phyloP scores from a whole-genome alignment of 768 basidiomycete genomes.

The Suillus lakei region DNA sequence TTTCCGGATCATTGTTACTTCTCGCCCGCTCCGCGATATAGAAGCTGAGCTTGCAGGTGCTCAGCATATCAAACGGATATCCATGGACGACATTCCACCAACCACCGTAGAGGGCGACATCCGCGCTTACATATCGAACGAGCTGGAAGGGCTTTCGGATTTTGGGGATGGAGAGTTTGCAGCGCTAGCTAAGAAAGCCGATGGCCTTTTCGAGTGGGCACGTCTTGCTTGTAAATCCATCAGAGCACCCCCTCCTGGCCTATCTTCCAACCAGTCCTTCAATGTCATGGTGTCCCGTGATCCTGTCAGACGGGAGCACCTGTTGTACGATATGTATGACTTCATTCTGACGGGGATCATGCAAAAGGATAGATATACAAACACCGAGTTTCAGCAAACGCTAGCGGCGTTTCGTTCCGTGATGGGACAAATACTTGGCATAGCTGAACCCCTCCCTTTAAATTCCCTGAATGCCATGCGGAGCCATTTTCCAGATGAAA shows the following conservation, averaged over 20 bases:
- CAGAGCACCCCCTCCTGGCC: background rate
- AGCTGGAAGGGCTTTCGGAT: background rate
- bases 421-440: constrained; percentile 2
- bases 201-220: constrained; percentile 6
- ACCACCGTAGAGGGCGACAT: background rate
- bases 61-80: background rate
- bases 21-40: background rate
- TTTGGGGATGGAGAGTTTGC: background rate
- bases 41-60: background rate
- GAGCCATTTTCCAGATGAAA: background rate
- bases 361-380: background rate
- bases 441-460: constrained; percentile 7
- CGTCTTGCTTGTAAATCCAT: constrained; percentile 6
- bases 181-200: background rate
- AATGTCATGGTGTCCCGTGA: background rate
- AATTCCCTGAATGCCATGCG: background rate
- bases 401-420: background rate
- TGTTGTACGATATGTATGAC: constrained; percentile 1
- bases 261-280: background rate
- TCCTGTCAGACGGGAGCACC: background rate
- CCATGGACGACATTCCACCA: background rate
- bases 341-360: background rate
- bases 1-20: background rate
- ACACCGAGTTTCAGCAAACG: background rate
- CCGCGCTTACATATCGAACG: background rate